Evolutionary conservation across 2,329 filamentous ascomycete genomes (phyloP).

Genomic region (Colletotrichum cordylinicola): DNA sequence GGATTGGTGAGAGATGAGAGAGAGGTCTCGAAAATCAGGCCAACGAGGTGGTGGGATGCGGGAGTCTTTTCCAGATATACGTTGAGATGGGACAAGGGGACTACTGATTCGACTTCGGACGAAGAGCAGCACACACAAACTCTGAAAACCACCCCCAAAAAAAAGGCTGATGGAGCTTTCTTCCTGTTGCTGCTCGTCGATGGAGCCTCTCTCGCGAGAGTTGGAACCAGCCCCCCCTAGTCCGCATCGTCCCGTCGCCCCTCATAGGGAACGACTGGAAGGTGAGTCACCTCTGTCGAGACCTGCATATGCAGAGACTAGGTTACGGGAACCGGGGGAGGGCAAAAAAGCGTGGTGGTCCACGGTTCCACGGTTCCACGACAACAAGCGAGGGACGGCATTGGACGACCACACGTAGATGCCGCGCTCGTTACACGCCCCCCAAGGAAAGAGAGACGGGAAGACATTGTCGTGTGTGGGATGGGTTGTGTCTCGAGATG

Average conservation of each 20-base stretch:
- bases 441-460: neutral
- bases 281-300: constrained; percentile 29
- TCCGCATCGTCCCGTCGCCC: constrained; percentile 18
- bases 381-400: neutral
- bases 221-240: neutral
- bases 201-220: neutral
- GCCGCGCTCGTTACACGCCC: neutral
- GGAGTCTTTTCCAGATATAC: constrained; percentile 5
- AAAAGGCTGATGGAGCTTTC: neutral
- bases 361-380: neutral
- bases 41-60: neutral
- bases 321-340: neutral
- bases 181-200: neutral
- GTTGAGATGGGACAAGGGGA: neutral
- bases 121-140: neutral
- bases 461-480: neutral
- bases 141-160: neutral
- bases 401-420: neutral
- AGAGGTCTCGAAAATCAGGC: constrained; percentile 13
- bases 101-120: constrained; percentile 3
- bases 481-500: neutral
- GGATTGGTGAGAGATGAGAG: neutral
- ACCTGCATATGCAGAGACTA: constrained; percentile 21
- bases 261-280: constrained; percentile 27
- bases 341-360: neutral